A percentile compares a stretch with the other conserved stretches of the same genome.
Evolutionary conservation across 331 rosid species (phyloP).

Genomic region (Malus hybrid): DNA sequence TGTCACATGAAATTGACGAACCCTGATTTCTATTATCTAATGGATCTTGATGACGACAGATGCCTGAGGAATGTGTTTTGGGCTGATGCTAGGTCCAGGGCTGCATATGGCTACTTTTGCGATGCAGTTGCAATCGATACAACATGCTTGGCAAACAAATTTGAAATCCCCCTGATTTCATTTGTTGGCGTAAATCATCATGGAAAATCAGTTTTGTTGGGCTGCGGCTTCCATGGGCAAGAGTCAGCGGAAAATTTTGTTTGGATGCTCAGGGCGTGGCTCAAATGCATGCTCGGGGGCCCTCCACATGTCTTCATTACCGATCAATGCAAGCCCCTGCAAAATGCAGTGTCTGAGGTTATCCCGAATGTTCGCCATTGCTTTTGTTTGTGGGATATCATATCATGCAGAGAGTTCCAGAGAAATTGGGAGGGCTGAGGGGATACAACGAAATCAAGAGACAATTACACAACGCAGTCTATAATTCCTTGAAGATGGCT

Average conservation of each 20-base stretch:
- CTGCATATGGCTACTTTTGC: conserved; percentile 46
- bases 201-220: conserved; percentile 58
- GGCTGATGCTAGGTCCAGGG: conserved; percentile 72
- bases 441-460: conserved; percentile 56
- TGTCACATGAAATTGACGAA: conserved; percentile 64
- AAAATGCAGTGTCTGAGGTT: conserved; percentile 53
- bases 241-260: conserved; percentile 51
- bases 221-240: conserved; percentile 67
- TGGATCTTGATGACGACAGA: conserved; percentile 62
- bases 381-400: conserved; percentile 51
- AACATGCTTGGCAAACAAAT: conserved; percentile 65
- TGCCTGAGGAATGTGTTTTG: conserved; percentile 61
- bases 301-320: conserved; percentile 53
- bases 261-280: conserved; percentile 69
- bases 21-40: conserved; percentile 63
- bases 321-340: conserved; percentile 55
- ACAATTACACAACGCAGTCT: conserved; percentile 44
- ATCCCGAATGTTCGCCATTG: conserved; percentile 60
- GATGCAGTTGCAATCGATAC: conserved; percentile 58
- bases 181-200: conserved; percentile 64
- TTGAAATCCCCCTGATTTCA: conserved; percentile 62
- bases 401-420: conserved; percentile 62
- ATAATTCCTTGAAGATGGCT: conserved; percentile 63
- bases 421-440: conserved; percentile 75
- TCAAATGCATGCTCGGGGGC: conserved; percentile 56